Base-by-base conservation (phyloP, 73 alveolate genomes). In the Paramecium pentaurelia region DNA sequence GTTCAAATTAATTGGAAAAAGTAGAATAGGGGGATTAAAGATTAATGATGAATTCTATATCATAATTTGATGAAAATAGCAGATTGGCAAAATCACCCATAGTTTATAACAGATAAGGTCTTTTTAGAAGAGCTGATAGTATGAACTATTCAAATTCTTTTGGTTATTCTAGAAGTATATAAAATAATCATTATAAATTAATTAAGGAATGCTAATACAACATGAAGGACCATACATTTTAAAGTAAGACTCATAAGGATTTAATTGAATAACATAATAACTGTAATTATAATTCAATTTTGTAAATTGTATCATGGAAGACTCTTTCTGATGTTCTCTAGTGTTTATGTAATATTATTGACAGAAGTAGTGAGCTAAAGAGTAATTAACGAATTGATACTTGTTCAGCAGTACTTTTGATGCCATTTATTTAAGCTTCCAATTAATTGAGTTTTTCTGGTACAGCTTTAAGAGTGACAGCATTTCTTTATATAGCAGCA, bases 231-330 rank as follows among this genome's bases (percentile, higher is more conserved):
- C 84, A 73, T 73, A 37, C 28, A 28, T 64, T 64, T 64, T 64
- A 34, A 64, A 64, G 84, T 34, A 64, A 64, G 84, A 64, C 84
- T 64, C 84, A 0, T 64, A 64, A 64, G 84, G 84, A 28, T 64
- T 64, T 34, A 64, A 64, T 64, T 64, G 84, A 64, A 64, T 64
- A 64, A 32, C 42, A 64, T 32, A 28, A 64, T 64, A 68, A 68
- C 47, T 32, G 47, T 34, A 34, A 32, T 64, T 64, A 28, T 64
- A 32, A 64, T 32, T 32, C 47, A 32, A 64, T 32, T 64, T 32
- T 64, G 84, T 32, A 32, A 64, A 64, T 28, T 42, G 11, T 32
- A 34, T 28, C 49, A 64, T 5, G 45, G 84, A 8, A 28, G 47
- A 32, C 27, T 28, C 84, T 64, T 64, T 34, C 47, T 64, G 11